phyloP scores from a whole-genome alignment of 1,139 yeast species.

The Torulaspora globosa region DNA sequence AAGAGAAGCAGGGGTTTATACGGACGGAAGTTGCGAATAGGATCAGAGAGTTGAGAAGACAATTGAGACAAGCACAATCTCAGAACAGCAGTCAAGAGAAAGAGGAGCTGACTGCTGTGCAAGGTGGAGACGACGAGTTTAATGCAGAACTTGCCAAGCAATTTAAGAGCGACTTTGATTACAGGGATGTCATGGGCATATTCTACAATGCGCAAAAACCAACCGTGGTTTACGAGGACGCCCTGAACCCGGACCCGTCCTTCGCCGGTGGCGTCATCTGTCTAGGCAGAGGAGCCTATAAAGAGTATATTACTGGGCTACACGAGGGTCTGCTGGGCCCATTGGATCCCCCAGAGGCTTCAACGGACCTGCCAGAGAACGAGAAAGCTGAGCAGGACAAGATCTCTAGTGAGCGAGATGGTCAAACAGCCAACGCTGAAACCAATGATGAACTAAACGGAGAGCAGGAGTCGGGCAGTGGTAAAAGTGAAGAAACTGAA shows the following conservation, averaged over 20 bases:
- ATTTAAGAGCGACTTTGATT: slow-evolving; percentile 45
- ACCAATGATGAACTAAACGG: neutral
- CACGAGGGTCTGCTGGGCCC: slow-evolving; percentile 97
- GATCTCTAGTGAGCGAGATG: neutral
- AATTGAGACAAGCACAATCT: slow-evolving; percentile 29
- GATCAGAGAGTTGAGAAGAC: slow-evolving; percentile 64
- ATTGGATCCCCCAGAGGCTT: slow-evolving; percentile 51
- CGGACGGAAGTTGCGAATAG: slow-evolving; percentile 77
- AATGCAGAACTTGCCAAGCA: slow-evolving; percentile 27
- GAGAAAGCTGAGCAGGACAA: neutral
- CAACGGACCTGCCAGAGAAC: neutral
- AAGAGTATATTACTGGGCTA: slow-evolving; percentile 83
- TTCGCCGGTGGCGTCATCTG: slow-evolving; percentile 83
- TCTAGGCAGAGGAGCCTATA: slow-evolving; percentile 92
- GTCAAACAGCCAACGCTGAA: neutral
- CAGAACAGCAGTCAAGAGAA: slow-evolving; percentile 17
- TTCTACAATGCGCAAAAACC: slow-evolving; percentile 42
- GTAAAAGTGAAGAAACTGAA: slow-evolving; percentile 17
- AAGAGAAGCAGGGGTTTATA: slow-evolving; percentile 80
- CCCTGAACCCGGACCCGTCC: slow-evolving; percentile 39
- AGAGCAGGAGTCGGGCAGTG: slow-evolving; percentile 5
- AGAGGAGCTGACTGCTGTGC: slow-evolving; percentile 14
- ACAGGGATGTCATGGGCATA: slow-evolving; percentile 58
- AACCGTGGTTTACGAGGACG: slow-evolving; percentile 47
- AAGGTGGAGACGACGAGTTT: slow-evolving; percentile 22